Conservation (phyloP, 192 early-diverging fungal species). For the Rhizophagus sp. region DNA sequence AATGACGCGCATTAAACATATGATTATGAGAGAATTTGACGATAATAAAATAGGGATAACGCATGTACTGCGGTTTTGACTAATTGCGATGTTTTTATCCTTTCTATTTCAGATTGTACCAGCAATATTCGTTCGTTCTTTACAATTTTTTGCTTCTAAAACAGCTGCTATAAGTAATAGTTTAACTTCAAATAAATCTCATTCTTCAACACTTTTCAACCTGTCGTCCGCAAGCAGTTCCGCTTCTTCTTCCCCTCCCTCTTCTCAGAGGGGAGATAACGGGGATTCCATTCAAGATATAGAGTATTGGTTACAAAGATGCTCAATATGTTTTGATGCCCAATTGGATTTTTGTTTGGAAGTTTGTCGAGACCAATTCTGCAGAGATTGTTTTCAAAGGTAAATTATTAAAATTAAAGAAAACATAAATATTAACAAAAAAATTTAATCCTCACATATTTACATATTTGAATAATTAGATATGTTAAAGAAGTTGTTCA, state of each 20-base stretch:
- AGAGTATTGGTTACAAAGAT: conserved; percentile 56
- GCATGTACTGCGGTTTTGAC: neutral
- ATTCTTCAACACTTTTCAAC: conserved; percentile 2
- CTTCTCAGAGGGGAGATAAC: conserved; percentile 36
- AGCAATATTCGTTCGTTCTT: conserved; percentile 21
- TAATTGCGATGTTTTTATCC: conserved; percentile 3
- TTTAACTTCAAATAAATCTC: neutral
- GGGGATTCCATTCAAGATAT: conserved; percentile 40
- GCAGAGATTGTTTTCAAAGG: conserved; percentile 55
- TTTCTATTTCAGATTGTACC: conserved; percentile 15
- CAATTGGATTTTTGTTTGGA: conserved; percentile 58
- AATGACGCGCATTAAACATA: neutral
- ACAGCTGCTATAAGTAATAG: conserved; percentile 7
- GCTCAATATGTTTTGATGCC: conserved; percentile 62
- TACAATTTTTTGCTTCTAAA: conserved; percentile 23
- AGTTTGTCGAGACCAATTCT: conserved; percentile 57
- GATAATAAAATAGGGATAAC: neutral
- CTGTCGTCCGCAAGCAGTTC: conserved; percentile 19
- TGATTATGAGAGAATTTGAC: neutral
- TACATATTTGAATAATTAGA: conserved; percentile 21
- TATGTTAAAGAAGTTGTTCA: conserved; percentile 59
- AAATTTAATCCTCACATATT: neutral
- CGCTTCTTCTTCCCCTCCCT: conserved; percentile 15
- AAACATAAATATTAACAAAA: neutral
- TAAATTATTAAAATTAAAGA: conserved; percentile 27